phyloP scores from a whole-genome alignment of 257 asterid species.

The Orobanche coerulescens region DNA sequence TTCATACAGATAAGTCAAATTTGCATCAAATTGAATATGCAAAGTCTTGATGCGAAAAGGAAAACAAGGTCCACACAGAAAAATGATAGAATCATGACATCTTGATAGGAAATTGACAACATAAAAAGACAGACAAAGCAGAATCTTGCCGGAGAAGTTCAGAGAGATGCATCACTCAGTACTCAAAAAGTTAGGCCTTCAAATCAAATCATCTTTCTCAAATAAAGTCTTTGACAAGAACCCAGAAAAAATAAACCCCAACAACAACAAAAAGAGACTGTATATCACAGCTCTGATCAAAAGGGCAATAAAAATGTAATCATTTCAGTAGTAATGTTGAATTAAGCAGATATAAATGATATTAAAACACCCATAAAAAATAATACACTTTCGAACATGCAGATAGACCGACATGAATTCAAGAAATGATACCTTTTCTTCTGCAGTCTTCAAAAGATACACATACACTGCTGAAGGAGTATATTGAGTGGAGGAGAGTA shows the following conservation, averaged over 20 bases:
- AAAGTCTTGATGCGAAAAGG: slow-evolving; percentile 1
- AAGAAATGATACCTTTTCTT: slow-evolving; percentile 21
- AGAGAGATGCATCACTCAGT: not conserved
- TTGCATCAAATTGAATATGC: slow-evolving; percentile 17
- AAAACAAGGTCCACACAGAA: not conserved
- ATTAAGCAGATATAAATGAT: not conserved
- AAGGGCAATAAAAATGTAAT: slow-evolving; percentile 7
- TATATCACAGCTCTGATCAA: slow-evolving; percentile 6
- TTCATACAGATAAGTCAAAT: not conserved
- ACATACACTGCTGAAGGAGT: not conserved
- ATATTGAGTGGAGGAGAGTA: not conserved
- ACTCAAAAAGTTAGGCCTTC: not conserved
- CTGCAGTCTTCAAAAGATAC: slow-evolving; percentile 4
- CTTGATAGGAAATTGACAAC: not conserved
- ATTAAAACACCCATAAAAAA: not conserved
- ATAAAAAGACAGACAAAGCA: not conserved
- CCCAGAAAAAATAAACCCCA: slow-evolving; percentile 12
- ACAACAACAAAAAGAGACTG: slow-evolving; percentile 3
- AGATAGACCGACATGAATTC: not conserved
- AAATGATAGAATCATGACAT: not conserved
- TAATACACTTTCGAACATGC: not conserved
- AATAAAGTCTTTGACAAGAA: not conserved
- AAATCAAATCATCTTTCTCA: no score
- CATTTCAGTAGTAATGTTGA: not conserved
- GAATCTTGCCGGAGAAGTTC: not conserved